Base-by-base conservation (phyloP, 495 filamentous ascomycete genomes). In the Evernia prunastri region DNA sequence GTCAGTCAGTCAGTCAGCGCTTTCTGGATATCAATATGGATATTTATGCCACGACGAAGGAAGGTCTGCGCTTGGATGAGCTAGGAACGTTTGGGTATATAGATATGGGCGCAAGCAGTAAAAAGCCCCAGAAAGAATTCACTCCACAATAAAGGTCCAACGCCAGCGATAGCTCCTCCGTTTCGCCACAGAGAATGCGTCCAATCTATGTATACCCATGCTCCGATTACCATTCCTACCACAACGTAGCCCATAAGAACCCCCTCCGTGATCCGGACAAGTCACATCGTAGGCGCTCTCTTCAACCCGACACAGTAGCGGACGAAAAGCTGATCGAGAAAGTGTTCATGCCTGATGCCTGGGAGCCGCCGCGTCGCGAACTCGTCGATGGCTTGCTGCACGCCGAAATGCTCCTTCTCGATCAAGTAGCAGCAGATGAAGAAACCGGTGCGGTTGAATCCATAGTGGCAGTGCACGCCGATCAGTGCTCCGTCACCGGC, bases 391-490 rank as follows among this genome's bases (percentile, higher is more conserved):
- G 92, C 93, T 63, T 87, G 84, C 69, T 89, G 83, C 18, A 96
- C 82, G 57, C 75, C 77, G 71, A 81, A 96, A 1, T 84, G 84
- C 68, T 87, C 80, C 61, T 85, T 80, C 76, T 97, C 93, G 58
- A 97, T 89, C 9, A 97, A 76, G 68, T 97, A 97, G 69, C 86
- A 90, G n/a, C 88, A 87, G 40, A 97, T 86, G 70, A 96, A 87
- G 71, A 92, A 96, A 2, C 93, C 92, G 0, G 91, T 96, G 40
- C 91, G 84, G 70, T 96, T 96, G 77, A 91, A 96, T 0, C 92
- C 93, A 67, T 97, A 97, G 69, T 97, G 93, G 70, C 93, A 97
- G 72, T 97, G 93, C 1, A 96, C 91, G 17, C 88, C 93, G 56
- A 97, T 81, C 18, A 81, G 75, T 12, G 71, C 73, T 33, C 77